Evolutionary conservation across 2,329 filamentous ascomycete species (phyloP), one percentile per base, ranked within the genome.

Genomic region (Camptophora hylomeconis): DNA sequence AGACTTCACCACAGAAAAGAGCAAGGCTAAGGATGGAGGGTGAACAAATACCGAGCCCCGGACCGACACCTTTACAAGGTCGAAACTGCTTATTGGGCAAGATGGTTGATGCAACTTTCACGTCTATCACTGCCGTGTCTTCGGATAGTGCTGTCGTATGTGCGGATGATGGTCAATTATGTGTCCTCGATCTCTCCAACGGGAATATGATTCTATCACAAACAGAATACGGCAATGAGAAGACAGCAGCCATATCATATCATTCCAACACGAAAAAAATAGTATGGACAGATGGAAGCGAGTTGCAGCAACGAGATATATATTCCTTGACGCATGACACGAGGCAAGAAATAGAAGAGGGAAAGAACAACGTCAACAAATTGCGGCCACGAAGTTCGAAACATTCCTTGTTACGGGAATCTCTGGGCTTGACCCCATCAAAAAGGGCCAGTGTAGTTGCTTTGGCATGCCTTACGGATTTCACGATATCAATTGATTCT

Each of bases 111-210:
- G 74, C 75, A 5, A 87, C 75, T 0, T 95, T 98, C 46, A 82
- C 75, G 11, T 82, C 80, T 39, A 74, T 83, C 4, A 70, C 75
- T 10, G 62, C 71, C 10, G 69, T 93, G 18, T 75, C 79, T 20
- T 72, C 80, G 19, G 69, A 67, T 22, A 79, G 75, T 45, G 78
- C 84, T 11, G 69, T 95, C 21, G 63, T 95, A 22, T 89, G 83
- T 56, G 81, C 87, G 3, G 86, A 94, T 47, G 71, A 73, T 34
- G 89, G 89, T 16, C 79, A 92, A 46, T 63, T 98, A n/a, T 95
- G 87, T 52, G 61, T 92, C 17, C 62, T 94, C 17, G 80, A 94
- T n/a, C n/a, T n/a, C 38, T n/a, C n/a, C n/a, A n/a, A n/a, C n/a
- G n/a, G n/a, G n/a, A n/a, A n/a, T n/a, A n/a, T n/a, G n/a, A n/a